Conservation (phyloP, 176 grass and related monocot species). For the Puya raimondii region DNA sequence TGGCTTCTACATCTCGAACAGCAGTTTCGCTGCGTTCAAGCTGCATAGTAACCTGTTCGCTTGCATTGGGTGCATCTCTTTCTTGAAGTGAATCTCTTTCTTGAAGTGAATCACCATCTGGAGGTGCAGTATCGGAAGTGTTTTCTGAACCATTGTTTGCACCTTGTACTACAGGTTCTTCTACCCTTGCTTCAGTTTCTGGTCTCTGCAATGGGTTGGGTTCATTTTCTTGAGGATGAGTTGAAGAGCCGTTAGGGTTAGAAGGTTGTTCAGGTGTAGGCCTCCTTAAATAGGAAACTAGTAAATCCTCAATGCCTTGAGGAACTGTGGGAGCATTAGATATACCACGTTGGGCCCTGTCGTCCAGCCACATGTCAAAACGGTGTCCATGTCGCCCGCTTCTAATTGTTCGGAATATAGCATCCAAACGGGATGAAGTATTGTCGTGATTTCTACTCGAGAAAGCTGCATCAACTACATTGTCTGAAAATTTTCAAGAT, state of each 20-base stretch:
- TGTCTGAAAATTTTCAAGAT: constrained; percentile 38
- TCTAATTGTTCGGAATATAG: constrained; percentile 86
- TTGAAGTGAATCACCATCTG: constrained; percentile 41
- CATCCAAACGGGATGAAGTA: constrained; percentile 82
- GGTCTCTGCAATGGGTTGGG: constrained; percentile 36
- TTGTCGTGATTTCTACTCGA: constrained; percentile 81
- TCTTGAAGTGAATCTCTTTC: constrained; percentile 13
- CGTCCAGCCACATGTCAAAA: constrained; percentile 96
- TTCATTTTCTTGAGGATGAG: constrained; percentile 37
- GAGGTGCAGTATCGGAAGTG: constrained; percentile 34
- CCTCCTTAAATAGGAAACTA: constrained; percentile 75
- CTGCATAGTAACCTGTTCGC: constrained; percentile 80
- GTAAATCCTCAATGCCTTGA: constrained; percentile 83
- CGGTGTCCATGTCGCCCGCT: constrained; percentile 78
- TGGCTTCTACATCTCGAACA: constrained; percentile 74
- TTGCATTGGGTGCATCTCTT: constrained; percentile 43
- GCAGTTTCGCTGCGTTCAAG: constrained; percentile 65
- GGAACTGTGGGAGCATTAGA: constrained; percentile 59
- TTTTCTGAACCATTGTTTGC: constrained; percentile 42
- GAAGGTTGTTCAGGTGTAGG: constrained; percentile 49
- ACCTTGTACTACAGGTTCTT: constrained; percentile 21
- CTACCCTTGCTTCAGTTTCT: constrained; percentile 57
- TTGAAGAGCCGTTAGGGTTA: constrained; percentile 32
- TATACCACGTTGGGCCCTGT: constrained; percentile 51
- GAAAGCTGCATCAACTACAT: constrained; percentile 80